Base-by-base conservation (phyloP, 345 rosid species). In the Ceriops zippeliana region DNA sequence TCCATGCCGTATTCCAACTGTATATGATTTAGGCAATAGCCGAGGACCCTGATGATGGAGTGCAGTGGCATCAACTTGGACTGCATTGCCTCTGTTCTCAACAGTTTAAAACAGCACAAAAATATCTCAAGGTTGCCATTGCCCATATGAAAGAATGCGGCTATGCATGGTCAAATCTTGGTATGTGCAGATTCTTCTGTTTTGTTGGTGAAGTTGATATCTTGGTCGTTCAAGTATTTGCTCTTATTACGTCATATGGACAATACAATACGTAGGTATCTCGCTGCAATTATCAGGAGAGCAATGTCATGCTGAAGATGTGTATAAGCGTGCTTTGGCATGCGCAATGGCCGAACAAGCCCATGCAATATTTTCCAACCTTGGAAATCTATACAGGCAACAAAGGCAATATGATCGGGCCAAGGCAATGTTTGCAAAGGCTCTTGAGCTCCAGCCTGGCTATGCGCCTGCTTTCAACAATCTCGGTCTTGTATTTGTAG, bases 391-490 rank as follows among this genome's bases (percentile, higher is more conserved):
- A 35, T 95, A 90, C 32, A 77, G 98, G 61, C 93, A 83, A 75
- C 91, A 82, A 73, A 85, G 80, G 74, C 83, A 88, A 68, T 95
- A 86, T 1, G 93, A 92, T 56, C 84, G 86, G 37, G 96, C 99
- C 67, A 90, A 84, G 73, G 96, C 98, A 58, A 91, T 91, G 99
- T 83, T 91, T 65, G 66, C 96, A 0, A 91, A 90, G 81, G 83
- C 96, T 10, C 89, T 95, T 37, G 91, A 89, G 32, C 93, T 95
- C 62, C 84, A 73, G 63, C 97, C 96, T 1, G 96, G 96, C 20
- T 92, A 95, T 74, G 92, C 99, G 62, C 99, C 97, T 62, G 98
- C 99, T 46, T 90, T 85, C 73, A 95, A 90, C 86, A 95, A 95
- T 76, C 84, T 90, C 3, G 99, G 98, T 24, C 99, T 92, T 0